Evolutionary conservation across 768 basidiomycete genomes (phyloP).

Genomic region (Amanita polypyramis): DNA sequence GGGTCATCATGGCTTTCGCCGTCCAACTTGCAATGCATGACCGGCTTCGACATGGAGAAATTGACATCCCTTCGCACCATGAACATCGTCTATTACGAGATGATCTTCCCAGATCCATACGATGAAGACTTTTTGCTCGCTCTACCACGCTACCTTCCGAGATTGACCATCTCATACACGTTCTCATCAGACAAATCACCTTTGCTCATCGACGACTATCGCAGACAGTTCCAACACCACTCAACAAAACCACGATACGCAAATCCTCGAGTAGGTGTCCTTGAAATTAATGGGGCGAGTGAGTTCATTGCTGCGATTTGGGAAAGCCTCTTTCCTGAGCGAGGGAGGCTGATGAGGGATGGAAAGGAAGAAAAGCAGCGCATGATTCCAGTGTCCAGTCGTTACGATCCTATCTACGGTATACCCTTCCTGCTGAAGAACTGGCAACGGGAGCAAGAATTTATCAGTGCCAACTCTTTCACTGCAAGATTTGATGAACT

Average conservation of each 20-base stretch:
- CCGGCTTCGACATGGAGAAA: neutral
- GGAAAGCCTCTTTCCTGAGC: slow-evolving; percentile 6
- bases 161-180: neutral
- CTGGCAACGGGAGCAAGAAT: neutral
- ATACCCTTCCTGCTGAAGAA: neutral
- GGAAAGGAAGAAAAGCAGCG: neutral
- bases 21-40: neutral
- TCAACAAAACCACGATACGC: slow-evolving; percentile 1
- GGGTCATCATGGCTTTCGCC: too few relatives aligned
- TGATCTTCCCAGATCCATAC: slow-evolving; percentile 4
- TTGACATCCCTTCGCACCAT: neutral
- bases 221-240: neutral
- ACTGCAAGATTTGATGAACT: neutral
- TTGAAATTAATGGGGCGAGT: slow-evolving; percentile 2
- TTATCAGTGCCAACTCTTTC: neutral
- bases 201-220: neutral
- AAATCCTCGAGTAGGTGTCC: neutral
- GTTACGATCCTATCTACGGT: neutral
- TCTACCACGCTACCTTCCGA: neutral
- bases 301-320: slow-evolving; percentile 4
- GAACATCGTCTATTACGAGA: slow-evolving; percentile 1
- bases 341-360: neutral
- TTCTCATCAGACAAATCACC: neutral
- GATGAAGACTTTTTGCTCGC: slow-evolving; percentile 3
- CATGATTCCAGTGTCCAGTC: neutral